These are phyloP conservation scores for Fusarium anthophilum DNA, from an alignment of 2,329 filamentous ascomycete genomes.

Conservation along the genomic window DNA sequence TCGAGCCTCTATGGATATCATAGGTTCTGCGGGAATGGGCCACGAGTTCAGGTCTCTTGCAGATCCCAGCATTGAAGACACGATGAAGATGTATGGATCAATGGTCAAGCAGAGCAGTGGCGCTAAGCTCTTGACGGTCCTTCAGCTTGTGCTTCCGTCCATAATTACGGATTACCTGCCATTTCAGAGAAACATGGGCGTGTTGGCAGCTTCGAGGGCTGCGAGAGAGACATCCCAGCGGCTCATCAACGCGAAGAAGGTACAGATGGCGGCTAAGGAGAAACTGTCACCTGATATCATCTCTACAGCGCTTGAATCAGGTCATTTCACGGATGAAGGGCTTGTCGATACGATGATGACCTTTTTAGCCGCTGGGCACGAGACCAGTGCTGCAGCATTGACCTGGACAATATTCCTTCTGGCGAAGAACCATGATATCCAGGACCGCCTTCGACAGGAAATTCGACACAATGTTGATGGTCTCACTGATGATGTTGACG, in stretches of 20 bases:
- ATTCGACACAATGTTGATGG: conserved; percentile 47
- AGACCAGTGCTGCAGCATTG: conserved; percentile 54
- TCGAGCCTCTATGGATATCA: conserved; percentile 46
- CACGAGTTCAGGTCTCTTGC: conserved; percentile 47
- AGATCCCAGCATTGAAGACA: conserved; percentile 45
- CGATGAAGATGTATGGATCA: conserved; percentile 39
- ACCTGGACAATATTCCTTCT: conserved; percentile 55
- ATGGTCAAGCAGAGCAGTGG: conserved; percentile 43
- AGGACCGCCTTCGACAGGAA: conserved; percentile 52
- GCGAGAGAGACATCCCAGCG: conserved; percentile 38
- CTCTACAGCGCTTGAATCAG: conserved; percentile 46
- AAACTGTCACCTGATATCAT: conserved; percentile 50
- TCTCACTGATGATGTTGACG: conserved; percentile 39
- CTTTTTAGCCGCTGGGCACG: conserved; percentile 48
- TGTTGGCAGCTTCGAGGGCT: conserved; percentile 17
- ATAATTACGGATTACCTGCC: conserved; percentile 27
- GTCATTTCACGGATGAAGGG: conserved; percentile 39
- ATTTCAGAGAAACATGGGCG: conserved; percentile 26
- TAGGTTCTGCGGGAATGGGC: conserved; percentile 47
- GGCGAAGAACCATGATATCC: conserved; percentile 48
- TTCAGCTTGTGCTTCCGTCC: conserved; percentile 24
- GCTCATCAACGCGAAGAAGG: conserved; percentile 47
- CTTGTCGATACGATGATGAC: conserved; percentile 28
- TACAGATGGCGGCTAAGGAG: conserved; percentile 31
- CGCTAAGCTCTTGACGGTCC: conserved; percentile 11